Evolutionary conservation across 441 rosid species (phyloP).

Genomic region (Mallotus repandus): DNA sequence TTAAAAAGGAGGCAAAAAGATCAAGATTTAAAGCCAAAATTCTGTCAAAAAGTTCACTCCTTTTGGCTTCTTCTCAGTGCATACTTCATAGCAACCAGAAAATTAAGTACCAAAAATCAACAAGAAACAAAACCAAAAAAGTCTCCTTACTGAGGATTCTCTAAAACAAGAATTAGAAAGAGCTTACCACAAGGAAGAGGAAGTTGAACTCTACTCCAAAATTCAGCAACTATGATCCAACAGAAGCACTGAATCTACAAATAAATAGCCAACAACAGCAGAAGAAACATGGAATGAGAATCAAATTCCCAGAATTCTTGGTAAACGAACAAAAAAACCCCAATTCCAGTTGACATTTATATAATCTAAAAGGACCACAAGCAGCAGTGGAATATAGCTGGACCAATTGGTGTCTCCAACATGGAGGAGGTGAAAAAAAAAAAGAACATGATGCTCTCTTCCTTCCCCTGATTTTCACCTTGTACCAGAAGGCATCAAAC

Average conservation of each 20-base stretch:
- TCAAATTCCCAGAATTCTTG: slow-evolving; percentile 33
- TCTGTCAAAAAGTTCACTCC: background rate
- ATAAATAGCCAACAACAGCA: slow-evolving; percentile 22
- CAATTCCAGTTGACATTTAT: background rate
- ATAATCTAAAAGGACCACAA: background rate
- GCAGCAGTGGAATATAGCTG: slow-evolving; percentile 8
- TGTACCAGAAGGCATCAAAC: slow-evolving; percentile 23
- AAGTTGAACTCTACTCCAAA: slow-evolving; percentile 6
- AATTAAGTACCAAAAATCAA: background rate
- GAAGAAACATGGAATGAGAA: slow-evolving; percentile 32
- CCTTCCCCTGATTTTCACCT: background rate
- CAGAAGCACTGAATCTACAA: slow-evolving; percentile 29
- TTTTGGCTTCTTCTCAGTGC: background rate
- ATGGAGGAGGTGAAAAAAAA: background rate
- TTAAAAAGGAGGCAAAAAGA: background rate
- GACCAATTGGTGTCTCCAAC: slow-evolving; percentile 14
- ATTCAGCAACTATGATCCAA: slow-evolving; percentile 21
- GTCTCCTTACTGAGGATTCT: background rate
- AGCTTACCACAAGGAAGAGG: slow-evolving; percentile 6
- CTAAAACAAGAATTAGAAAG: background rate
- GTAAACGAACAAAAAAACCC: background rate
- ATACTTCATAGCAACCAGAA: background rate
- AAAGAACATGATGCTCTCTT: slow-evolving; percentile 32
- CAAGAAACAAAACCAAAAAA: background rate
- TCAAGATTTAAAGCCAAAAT: background rate